Percentiles rank a stretch among this genome's conserved stretches.
Evolutionary conservation across 2,329 filamentous ascomycete species (phyloP).

Genomic region (Calonectria multiphialidica): DNA sequence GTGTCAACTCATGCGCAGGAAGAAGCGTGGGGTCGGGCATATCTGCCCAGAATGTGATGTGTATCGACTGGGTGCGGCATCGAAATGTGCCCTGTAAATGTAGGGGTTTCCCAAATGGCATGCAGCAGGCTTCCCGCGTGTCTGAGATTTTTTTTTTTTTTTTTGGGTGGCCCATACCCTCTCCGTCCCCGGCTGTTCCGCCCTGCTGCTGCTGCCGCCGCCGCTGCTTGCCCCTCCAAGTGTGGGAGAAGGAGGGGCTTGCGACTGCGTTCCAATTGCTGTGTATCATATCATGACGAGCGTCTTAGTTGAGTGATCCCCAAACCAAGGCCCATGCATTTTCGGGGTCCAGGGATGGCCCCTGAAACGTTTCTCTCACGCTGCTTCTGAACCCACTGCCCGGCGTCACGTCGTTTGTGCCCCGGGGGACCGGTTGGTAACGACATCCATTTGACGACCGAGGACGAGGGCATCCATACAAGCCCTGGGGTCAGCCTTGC

Average conservation of each 20-base stretch:
- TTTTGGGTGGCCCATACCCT: background rate
- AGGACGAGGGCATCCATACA: constrained; percentile 17
- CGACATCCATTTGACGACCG: constrained; percentile 33
- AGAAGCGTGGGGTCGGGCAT: background rate
- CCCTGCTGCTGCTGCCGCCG: background rate
- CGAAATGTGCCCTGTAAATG: background rate
- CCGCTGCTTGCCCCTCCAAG: background rate
- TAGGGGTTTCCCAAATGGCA: constrained; percentile 19
- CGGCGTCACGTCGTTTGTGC: constrained; percentile 30
- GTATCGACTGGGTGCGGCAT: constrained; percentile 1
- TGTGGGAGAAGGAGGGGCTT: constrained; percentile 17
- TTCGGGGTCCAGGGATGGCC: constrained; percentile 38
- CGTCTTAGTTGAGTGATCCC: constrained; percentile 10
- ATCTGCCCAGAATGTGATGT: background rate
- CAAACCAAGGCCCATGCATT: constrained; percentile 3
- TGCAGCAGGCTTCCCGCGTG: constrained; percentile 15
- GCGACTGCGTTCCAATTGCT: constrained; percentile 40
- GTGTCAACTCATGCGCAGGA: constrained; percentile 4
- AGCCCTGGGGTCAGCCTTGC: constrained; percentile 23
- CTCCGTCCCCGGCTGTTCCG: constrained; percentile 4
- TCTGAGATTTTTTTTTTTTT: constrained; percentile 6
- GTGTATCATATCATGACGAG: constrained; percentile 28
- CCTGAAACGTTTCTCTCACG: constrained; percentile 42
- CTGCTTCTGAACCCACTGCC: constrained; percentile 35
- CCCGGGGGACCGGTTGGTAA: constrained; percentile 34